Conservation (phyloP, 352 stramenopile species). For the Paralagenidium karlingii region DNA sequence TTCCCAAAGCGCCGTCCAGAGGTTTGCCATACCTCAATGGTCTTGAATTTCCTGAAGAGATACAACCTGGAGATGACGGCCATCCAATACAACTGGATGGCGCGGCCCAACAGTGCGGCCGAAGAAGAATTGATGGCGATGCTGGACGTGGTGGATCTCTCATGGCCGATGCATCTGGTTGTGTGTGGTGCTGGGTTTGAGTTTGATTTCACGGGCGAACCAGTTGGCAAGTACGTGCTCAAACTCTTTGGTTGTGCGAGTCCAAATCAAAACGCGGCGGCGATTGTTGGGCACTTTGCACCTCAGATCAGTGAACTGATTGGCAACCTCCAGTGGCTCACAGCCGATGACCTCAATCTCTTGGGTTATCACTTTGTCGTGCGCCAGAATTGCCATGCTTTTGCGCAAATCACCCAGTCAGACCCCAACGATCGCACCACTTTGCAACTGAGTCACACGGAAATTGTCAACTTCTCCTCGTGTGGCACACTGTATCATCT, state of each 20-base stretch:
- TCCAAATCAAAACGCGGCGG: constrained; percentile 17
- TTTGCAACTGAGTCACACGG: constrained; percentile 16
- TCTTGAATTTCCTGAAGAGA: constrained; percentile 22
- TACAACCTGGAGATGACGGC: constrained; percentile 13
- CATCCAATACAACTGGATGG: constrained; percentile 2
- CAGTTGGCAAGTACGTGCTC: constrained; percentile 11
- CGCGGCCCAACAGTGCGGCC: constrained; percentile 12
- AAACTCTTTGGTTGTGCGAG: constrained; percentile 22
- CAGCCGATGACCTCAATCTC: constrained; percentile 7
- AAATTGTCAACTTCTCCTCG: constrained; percentile 22
- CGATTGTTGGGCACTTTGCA: constrained; percentile 10
- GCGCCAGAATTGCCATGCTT: constrained; percentile 12
- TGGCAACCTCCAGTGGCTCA: constrained; percentile 16
- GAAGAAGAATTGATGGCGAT: constrained; percentile 27
- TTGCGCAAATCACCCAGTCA: not conserved
- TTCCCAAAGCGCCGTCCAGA: constrained; percentile 27
- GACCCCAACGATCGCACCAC: too few relatives aligned
- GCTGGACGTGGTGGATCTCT: constrained; percentile 38
- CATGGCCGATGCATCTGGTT: constrained; percentile 17
- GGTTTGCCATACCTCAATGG: constrained; percentile 34
- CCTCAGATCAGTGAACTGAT: constrained; percentile 8
- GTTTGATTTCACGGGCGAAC: constrained; percentile 8
- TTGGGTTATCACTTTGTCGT: constrained; percentile 20
- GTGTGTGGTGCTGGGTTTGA: constrained; percentile 37
- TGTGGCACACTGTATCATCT: constrained; percentile 29